Conservation (phyloP, 106 monocot species). For the Dioscorea zingiberensis region DNA sequence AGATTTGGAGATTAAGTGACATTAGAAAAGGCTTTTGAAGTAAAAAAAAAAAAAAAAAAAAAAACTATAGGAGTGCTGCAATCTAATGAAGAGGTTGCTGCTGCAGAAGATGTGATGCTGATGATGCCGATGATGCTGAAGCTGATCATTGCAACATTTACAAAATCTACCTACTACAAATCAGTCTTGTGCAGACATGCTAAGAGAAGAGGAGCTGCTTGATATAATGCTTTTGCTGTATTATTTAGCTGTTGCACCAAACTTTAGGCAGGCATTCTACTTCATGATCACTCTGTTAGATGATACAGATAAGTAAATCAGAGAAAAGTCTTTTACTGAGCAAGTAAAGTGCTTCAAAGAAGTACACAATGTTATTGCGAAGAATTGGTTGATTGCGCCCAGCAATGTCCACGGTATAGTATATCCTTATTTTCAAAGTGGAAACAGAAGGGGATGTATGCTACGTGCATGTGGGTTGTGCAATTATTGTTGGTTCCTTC, state of each 20-base stretch:
- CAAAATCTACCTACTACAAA: slow-evolving; percentile 23
- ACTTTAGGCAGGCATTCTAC: slow-evolving; percentile 90
- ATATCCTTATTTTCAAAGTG: slow-evolving; percentile 74
- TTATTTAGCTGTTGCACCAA: slow-evolving; percentile 77
- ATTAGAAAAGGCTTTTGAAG: too few relatives aligned
- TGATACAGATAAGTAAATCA: slow-evolving; percentile 88
- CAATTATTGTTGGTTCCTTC: slow-evolving; percentile 70
- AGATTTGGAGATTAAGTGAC: too few relatives aligned
- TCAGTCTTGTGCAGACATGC: slow-evolving; percentile 47
- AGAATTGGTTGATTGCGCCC: slow-evolving; percentile 81
- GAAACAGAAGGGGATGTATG: slow-evolving; percentile 98
- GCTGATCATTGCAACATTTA: slow-evolving; percentile 37
- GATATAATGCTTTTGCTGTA: slow-evolving; percentile 78
- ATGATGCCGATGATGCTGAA: too few relatives aligned
- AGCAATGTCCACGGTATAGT: slow-evolving; percentile 88
- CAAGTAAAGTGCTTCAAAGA: slow-evolving; percentile 85
- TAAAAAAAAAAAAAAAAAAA: too few relatives aligned
- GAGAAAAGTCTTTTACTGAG: slow-evolving; percentile 76
- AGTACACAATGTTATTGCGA: slow-evolving; percentile 81
- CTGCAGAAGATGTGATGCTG: too few relatives aligned
- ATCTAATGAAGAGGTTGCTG: too few relatives aligned
- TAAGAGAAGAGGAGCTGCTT: slow-evolving; percentile 81
- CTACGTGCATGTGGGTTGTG: slow-evolving; percentile 87
- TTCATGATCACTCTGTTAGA: slow-evolving; percentile 85
- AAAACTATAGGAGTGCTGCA: too few relatives aligned